phyloP scores from a whole-genome alignment of 2,329 filamentous ascomycete genomes.

The Cladophialophora immunda region DNA sequence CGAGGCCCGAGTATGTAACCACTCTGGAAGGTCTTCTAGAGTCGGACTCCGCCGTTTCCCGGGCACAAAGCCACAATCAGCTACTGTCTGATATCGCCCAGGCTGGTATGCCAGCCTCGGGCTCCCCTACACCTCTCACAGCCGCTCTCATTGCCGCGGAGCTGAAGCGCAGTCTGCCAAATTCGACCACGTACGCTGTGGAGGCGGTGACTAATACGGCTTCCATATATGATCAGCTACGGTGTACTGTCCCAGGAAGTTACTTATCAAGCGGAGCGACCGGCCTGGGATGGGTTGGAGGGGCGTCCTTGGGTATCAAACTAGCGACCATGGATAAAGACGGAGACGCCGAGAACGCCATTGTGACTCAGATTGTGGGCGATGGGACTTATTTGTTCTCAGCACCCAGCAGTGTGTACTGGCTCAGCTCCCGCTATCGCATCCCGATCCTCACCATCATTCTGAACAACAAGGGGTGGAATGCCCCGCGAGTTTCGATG shows the following conservation, averaged over 20 bases:
- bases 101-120: too few species aligned
- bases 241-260: too few species aligned
- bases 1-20: conserved; percentile 27
- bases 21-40: conserved; percentile 43
- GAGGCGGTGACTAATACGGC: too few species aligned
- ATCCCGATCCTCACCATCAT: conserved; percentile 73
- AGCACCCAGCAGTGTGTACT: conserved; percentile 72
- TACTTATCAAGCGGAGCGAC: too few species aligned
- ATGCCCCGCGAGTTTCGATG: conserved; percentile 68
- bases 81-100: too few species aligned
- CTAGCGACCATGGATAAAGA: conserved; percentile 58
- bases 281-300: not conserved
- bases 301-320: conserved; percentile 73
- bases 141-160: conserved; percentile 75
- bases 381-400: conserved; percentile 74
- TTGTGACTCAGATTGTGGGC: conserved; percentile 71
- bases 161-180: conserved; percentile 41
- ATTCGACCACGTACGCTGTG: too few species aligned
- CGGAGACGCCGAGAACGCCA: conserved; percentile 55
- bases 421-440: conserved; percentile 71
- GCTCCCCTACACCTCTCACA: conserved; percentile 55
- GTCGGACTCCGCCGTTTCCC: too few species aligned
- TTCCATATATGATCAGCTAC: too few species aligned
- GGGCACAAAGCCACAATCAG: too few species aligned
- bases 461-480: conserved; percentile 76